Conservation (phyloP, 148 eudicot species). For the Vaccinium corymbosum region DNA sequence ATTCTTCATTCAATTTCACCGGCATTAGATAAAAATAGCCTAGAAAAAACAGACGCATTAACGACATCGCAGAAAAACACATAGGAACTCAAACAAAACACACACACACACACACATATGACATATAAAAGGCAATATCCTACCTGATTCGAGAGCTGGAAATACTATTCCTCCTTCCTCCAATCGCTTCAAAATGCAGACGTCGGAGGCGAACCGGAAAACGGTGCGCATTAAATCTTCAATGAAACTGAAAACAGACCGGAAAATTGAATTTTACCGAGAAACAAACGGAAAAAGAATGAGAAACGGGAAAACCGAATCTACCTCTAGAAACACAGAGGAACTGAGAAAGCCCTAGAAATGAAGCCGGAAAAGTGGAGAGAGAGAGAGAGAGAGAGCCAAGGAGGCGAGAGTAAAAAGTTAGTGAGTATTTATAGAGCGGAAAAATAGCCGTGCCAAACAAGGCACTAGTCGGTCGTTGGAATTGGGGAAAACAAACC, state of each 20-base stretch:
- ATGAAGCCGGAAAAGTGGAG: not conserved
- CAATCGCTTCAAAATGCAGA: not conserved
- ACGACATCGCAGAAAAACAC: not conserved
- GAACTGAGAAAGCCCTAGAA: not conserved
- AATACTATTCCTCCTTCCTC: not conserved
- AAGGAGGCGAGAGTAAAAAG: not conserved
- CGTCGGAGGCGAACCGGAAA: not conserved
- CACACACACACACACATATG: too few relatives aligned
- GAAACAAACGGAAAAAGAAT: not conserved
- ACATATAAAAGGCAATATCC: not conserved
- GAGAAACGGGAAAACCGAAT: not conserved
- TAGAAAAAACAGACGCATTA: not conserved
- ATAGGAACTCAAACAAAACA: not conserved
- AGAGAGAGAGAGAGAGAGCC: not conserved
- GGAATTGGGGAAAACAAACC: not conserved
- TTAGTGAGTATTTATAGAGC: not conserved
- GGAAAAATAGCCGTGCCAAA: slow-evolving; percentile 12
- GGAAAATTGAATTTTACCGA: slow-evolving; percentile 4
- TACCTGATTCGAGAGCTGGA: slow-evolving; percentile 11
- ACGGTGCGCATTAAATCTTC: too few relatives aligned
- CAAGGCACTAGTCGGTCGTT: not conserved
- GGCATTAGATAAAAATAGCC: not conserved
- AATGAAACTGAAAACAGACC: not conserved
- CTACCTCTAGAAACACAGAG: not conserved
- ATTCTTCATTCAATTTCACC: not conserved